Evolutionary conservation across 2,329 filamentous ascomycete genomes (phyloP).

Genomic region (Arthrobotrys sinensis): DNA sequence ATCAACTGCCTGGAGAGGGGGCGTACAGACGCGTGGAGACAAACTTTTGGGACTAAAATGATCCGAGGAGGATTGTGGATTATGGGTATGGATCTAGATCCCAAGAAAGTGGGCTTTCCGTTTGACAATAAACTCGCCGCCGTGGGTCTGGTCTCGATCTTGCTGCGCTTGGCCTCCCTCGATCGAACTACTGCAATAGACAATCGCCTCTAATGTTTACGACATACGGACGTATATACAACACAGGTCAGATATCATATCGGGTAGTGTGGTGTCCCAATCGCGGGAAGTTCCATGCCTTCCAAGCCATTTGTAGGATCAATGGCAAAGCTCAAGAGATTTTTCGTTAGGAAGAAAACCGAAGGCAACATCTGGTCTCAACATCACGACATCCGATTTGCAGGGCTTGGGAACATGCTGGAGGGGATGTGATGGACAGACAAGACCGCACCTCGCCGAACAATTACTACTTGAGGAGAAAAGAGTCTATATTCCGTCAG

Average conservation of each 20-base stretch:
- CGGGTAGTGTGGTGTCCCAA: too few relatives aligned
- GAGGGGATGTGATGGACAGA: neutral
- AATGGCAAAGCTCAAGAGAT: neutral
- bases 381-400: slow-evolving; percentile 43
- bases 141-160: slow-evolving; percentile 4
- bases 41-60: neutral
- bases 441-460: slow-evolving; percentile 50
- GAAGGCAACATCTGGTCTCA: slow-evolving; percentile 33
- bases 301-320: neutral
- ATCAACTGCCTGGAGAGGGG: slow-evolving; percentile 17
- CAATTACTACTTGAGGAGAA: slow-evolving; percentile 19
- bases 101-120: neutral
- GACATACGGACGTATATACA: neutral
- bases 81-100: slow-evolving; percentile 3
- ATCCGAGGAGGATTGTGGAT: neutral
- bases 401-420: slow-evolving; percentile 25
- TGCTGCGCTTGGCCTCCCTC: neutral
- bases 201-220: neutral
- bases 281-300: neutral
- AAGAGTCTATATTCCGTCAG: slow-evolving; percentile 15
- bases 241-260: slow-evolving; percentile 2
- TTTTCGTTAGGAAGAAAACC: neutral
- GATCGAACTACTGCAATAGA: slow-evolving; percentile 16
- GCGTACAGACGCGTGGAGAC: neutral
- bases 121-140: neutral